Evolutionary conservation across 257 asterid species (phyloP).

Genomic region (Nicotiana undulata): DNA sequence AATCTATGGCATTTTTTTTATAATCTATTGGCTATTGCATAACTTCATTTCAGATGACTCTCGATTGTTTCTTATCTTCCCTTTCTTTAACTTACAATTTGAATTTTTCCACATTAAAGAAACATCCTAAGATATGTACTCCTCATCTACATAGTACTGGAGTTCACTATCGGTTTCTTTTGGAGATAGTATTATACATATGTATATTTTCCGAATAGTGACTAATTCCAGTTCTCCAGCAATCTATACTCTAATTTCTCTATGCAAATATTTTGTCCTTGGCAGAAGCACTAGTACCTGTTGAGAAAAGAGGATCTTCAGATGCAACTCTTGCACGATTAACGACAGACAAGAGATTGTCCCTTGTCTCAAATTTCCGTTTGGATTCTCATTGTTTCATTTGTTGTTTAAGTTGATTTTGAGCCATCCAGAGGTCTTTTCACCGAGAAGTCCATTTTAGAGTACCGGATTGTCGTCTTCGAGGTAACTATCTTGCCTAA

Average conservation of each 20-base stretch:
- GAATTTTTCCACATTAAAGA: not conserved
- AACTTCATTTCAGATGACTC: not conserved
- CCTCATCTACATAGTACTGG: not conserved
- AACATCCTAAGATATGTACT: not conserved
- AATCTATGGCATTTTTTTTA: not conserved
- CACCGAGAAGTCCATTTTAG: no score
- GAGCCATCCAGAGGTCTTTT: no score
- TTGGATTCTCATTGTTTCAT: no score
- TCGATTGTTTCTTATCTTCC: not conserved
- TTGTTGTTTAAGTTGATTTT: no score
- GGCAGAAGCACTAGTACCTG: conserved; percentile 48
- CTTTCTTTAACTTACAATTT: no score
- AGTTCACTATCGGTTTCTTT: not conserved
- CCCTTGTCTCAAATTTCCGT: no score
- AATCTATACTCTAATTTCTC: not conserved
- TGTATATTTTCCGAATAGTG: not conserved
- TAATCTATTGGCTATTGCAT: not conserved
- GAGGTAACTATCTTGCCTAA: no score
- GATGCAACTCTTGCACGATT: no score
- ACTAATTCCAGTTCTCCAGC: not conserved
- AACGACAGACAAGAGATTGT: no score
- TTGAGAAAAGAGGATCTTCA: conserved; percentile 64
- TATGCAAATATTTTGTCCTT: not conserved
- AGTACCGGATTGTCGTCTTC: no score
- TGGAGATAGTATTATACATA: not conserved